phyloP scores from a whole-genome alignment of 306 rosid genomes.

The Ochetophila trinervis region DNA sequence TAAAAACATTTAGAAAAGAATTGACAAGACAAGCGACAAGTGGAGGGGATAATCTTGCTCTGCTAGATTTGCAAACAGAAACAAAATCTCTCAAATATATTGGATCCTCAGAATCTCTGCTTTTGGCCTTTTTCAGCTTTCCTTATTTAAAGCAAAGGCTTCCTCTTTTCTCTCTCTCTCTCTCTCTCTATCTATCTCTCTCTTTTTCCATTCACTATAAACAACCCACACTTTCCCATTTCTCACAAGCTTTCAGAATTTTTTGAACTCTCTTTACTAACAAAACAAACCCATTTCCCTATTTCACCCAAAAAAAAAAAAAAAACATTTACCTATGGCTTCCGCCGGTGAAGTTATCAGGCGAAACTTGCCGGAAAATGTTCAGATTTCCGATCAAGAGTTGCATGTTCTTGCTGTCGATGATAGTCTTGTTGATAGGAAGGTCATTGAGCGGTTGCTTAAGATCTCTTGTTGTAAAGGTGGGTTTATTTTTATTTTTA shows the following conservation, averaged over 20 bases:
- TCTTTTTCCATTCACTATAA: no score
- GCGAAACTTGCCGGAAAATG: constrained; percentile 32
- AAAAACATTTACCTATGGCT: constrained; percentile 35
- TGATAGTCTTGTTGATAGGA: constrained; percentile 77
- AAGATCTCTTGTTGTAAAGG: constrained; percentile 86
- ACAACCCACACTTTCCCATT: neutral
- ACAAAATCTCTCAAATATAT: constrained; percentile 56
- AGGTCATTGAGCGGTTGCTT: constrained; percentile 75
- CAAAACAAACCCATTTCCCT: no score
- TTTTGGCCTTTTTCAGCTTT: constrained; percentile 37
- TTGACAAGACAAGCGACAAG: constrained; percentile 54
- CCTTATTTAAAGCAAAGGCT: constrained; percentile 25
- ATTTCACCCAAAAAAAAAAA: no score
- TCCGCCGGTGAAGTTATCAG: constrained; percentile 36
- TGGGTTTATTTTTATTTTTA: constrained; percentile 1
- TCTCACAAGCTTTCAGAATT: neutral
- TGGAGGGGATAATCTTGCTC: constrained; percentile 50
- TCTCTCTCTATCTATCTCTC: neutral
- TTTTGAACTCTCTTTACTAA: no score
- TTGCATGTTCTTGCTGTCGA: constrained; percentile 93
- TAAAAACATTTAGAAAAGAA: constrained; percentile 13
- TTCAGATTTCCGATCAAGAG: constrained; percentile 30
- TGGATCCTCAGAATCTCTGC: constrained; percentile 85
- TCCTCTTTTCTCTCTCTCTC: constrained; percentile 6
- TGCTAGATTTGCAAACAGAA: constrained; percentile 54